phyloP scores from a whole-genome alignment of 2,329 filamentous ascomycete species.

The Fusarium sp. region DNA sequence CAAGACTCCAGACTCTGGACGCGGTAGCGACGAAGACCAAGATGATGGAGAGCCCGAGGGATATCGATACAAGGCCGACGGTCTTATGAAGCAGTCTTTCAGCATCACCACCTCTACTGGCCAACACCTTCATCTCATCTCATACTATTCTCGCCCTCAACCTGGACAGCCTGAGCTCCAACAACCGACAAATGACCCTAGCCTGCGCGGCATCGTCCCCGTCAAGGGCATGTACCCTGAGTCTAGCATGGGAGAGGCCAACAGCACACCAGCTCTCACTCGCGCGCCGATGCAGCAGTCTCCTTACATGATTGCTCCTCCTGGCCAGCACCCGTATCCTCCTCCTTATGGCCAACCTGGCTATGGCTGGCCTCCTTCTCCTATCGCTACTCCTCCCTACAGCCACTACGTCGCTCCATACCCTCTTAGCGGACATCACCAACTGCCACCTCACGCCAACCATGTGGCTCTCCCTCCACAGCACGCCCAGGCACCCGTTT shows the following conservation, averaged over 20 bases:
- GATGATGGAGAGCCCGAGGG: constrained; percentile 88
- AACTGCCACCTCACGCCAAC: constrained; percentile 43
- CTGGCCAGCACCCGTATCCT: constrained; percentile 49
- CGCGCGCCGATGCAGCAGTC: constrained; percentile 72
- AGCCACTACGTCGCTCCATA: constrained; percentile 58
- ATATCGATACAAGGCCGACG: constrained; percentile 94
- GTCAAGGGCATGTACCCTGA: constrained; percentile 97
- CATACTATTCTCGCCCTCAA: constrained; percentile 89
- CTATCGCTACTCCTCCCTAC: constrained; percentile 65
- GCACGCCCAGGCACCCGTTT: constrained; percentile 46
- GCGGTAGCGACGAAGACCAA: constrained; percentile 85
- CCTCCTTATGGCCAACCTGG: constrained; percentile 57
- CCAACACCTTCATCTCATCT: constrained; percentile 96
- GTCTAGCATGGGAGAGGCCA: constrained; percentile 87
- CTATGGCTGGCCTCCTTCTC: constrained; percentile 67
- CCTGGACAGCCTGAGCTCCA: constrained; percentile 77
- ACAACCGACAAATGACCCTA: constrained; percentile 83
- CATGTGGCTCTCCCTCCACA: constrained; percentile 46
- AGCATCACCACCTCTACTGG: constrained; percentile 92
- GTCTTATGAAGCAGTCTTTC: constrained; percentile 99
- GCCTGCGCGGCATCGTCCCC: constrained; percentile 83
- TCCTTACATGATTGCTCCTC: constrained; percentile 52
- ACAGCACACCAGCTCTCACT: constrained; percentile 82
- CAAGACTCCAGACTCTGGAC: constrained; percentile 85
- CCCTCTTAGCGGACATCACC: constrained; percentile 46